Percentiles rank a stretch among this genome's conserved stretches.
phyloP scores from a whole-genome alignment of 176 grass and related monocot genomes.

The Rhynchospora breviuscula region DNA sequence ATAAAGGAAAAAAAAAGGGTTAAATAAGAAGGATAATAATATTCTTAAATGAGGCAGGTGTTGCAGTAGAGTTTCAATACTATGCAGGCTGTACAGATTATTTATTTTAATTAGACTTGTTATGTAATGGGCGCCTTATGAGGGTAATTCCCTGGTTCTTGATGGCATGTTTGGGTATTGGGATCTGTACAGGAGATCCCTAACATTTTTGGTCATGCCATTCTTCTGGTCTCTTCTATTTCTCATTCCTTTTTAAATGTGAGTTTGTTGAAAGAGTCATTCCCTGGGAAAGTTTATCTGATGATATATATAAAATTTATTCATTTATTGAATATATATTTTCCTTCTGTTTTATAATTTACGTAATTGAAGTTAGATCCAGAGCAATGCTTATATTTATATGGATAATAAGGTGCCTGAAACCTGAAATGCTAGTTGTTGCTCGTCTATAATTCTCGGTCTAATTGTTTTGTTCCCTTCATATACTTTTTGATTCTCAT shows the following conservation, averaged over 20 bases:
- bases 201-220: slow-evolving; percentile 16
- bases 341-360: background rate
- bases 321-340: background rate
- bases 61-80: slow-evolving; percentile 5
- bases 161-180: slow-evolving; percentile 9
- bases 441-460: background rate
- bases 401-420: background rate
- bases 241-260: background rate
- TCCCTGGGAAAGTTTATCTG: background rate
- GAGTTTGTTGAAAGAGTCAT: background rate
- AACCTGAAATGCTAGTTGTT: background rate
- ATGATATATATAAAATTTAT: slow-evolving; percentile 10
- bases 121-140: background rate
- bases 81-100: slow-evolving; percentile 11
- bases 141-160: background rate
- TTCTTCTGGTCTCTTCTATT: background rate
- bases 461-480: background rate
- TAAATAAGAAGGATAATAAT: background rate
- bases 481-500: background rate
- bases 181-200: background rate
- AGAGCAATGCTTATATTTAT: background rate
- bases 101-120: slow-evolving; percentile 2
- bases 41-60: background rate
- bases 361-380: background rate
- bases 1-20: background rate